A percentile compares a stretch with the other conserved stretches of the same genome.
Conservation (phyloP, 768 basidiomycete species). For the Boletellus ananiceps region DNA sequence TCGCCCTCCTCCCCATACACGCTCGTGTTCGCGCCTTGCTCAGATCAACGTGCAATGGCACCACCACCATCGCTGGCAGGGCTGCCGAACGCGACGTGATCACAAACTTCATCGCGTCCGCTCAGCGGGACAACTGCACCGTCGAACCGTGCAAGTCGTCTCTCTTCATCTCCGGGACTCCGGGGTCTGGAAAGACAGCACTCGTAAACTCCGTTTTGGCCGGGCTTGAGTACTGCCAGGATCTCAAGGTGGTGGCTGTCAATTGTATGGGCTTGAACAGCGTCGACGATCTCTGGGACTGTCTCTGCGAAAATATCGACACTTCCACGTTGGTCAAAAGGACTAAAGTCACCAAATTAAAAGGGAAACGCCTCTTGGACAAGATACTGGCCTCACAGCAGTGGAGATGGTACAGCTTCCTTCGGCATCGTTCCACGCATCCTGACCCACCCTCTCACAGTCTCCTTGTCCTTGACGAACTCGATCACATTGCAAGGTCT, state of each 20-base stretch:
- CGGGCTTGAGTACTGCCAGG: conserved; percentile 34
- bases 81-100: conserved; percentile 57
- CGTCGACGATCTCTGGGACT: conserved; percentile 68
- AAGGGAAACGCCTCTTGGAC: conserved; percentile 47
- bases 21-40: conserved; percentile 67
- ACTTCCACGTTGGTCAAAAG: conserved; percentile 32
- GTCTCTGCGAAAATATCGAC: conserved; percentile 54
- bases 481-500: conserved; percentile 74
- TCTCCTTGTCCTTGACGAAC: conserved; percentile 78
- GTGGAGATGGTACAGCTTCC: conserved; percentile 46
- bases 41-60: conserved; percentile 62
- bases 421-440: conserved; percentile 7
- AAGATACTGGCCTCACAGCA: conserved; percentile 38
- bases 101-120: conserved; percentile 53
- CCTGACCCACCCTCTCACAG: conserved; percentile 34
- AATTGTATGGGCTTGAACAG: conserved; percentile 79
- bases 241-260: conserved; percentile 51
- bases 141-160: conserved; percentile 34
- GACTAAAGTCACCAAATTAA: conserved; percentile 37
- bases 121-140: conserved; percentile 34
- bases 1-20: conserved; percentile 41
- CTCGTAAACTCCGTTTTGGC: conserved; percentile 64
- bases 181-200: conserved; percentile 91
- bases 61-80: conserved; percentile 60
- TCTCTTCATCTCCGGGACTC: conserved; percentile 88